A percentile compares a stretch with the other conserved stretches of the same genome.
Conservation (phyloP, 495 filamentous ascomycete genomes). For the Lepidopterella palustris region DNA sequence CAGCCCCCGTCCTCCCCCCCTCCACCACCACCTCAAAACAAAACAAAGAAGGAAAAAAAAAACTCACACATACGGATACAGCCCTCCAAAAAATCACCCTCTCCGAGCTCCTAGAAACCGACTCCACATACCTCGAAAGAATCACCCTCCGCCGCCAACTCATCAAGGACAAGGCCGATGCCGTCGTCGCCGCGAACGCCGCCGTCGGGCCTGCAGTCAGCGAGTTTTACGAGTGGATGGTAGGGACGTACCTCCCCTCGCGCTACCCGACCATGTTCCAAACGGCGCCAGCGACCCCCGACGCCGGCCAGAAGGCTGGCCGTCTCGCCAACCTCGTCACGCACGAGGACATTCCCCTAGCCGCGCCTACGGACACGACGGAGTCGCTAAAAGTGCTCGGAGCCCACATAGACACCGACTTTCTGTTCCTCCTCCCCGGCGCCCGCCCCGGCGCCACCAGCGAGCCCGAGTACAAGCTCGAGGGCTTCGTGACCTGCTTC, state of each 20-base stretch:
- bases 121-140: slow-evolving; percentile 56
- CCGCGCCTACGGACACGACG: slow-evolving; percentile 24
- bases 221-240: slow-evolving; percentile 62
- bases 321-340: slow-evolving; percentile 43
- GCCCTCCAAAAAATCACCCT: slow-evolving; percentile 48
- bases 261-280: slow-evolving; percentile 61
- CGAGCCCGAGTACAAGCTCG: slow-evolving; percentile 51
- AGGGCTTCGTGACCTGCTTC: slow-evolving; percentile 65
- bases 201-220: slow-evolving; percentile 43
- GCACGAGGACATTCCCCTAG: slow-evolving; percentile 39
- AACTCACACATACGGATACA: too few relatives aligned
- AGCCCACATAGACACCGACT: slow-evolving; percentile 64
- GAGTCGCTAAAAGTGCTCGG: slow-evolving; percentile 47
- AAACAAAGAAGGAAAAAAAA: too few relatives aligned
- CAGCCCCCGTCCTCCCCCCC: neutral
- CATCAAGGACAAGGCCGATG: slow-evolving; percentile 42
- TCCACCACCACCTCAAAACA: neutral
- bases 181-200: slow-evolving; percentile 43
- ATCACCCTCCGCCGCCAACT: slow-evolving; percentile 48
- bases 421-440: slow-evolving; percentile 65
- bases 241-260: slow-evolving; percentile 55
- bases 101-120: slow-evolving; percentile 59
- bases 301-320: neutral
- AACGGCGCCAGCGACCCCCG: slow-evolving; percentile 19
- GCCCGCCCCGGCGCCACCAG: slow-evolving; percentile 32